Evolutionary conservation across 495 filamentous ascomycete genomes (phyloP), one percentile per base, ranked within the genome.

Genomic region (Staphylotrichum tortipilum): DNA sequence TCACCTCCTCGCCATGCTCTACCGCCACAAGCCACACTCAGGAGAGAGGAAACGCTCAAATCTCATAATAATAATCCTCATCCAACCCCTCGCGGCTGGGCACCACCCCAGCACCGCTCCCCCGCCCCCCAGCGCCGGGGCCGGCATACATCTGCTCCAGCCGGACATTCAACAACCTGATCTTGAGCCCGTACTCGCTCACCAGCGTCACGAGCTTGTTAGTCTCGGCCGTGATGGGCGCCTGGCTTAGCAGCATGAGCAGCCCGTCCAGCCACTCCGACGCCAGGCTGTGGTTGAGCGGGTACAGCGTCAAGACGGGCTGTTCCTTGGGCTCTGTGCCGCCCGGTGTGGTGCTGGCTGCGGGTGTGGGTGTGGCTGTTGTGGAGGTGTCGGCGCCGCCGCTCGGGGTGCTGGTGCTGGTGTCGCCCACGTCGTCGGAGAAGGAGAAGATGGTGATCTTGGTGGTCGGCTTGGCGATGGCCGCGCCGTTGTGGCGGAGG

Each of bases 201-300:
- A 99, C 83, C 55, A 95, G 67, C 31, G 82, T 79, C 46, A 95
- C 84, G 43, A 97, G 70, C 62, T 90, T 92, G 56, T 80, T 86
- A 6, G 92, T 97, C 66, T 97, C 91, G 18, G 86, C 77, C n/a
- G 94, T 99, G 65, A 99, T 95, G 10, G 92, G 92, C 35, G 89
- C 82, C 62, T 99, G 92, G 61, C 89, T 88, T 26, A 99, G 75
- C 34, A 99, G 70, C 89, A 99, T 94, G 21, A 96, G 78, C 42
- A 99, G 68, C 1, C 94, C 94, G 62, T 99, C 94, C 0, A 97
- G 71, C 92, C 92, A 99, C 66, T 99, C 94, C 2, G 90, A 90
- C 10, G 92, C 94, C 19, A 90, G 63, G 51, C 80, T 86, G 57
- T 92, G 86, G 24, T 82, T 84, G 38, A 82, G 72, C 4, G 94